A percentile compares a stretch with the other conserved stretches of the same genome.
These are phyloP conservation scores for Argentina anserina DNA, from an alignment of 306 rosid genomes.

Conservation along the genomic window DNA sequence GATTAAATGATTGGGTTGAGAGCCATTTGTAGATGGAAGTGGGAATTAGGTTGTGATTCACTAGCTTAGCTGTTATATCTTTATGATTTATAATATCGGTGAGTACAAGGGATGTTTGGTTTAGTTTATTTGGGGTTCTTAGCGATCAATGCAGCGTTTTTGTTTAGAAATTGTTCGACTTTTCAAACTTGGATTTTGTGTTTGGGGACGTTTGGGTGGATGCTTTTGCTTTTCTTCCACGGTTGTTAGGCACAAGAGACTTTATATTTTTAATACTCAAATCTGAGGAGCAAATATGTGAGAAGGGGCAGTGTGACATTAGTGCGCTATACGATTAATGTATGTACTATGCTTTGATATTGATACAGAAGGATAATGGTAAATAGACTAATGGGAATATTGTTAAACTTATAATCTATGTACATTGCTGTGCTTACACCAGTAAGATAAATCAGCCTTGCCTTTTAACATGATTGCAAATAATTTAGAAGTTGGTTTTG, in stretches of 20 bases:
- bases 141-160: not conserved
- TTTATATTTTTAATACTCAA: not conserved
- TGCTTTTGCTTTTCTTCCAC: too few relatives aligned
- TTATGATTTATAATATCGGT: not conserved
- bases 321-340: not conserved
- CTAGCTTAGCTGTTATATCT: not conserved
- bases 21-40: not conserved
- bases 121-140: not conserved
- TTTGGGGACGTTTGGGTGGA: constrained; percentile 1
- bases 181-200: not conserved
- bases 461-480: not conserved
- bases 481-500: not conserved
- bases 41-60: not conserved
- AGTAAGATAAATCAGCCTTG: not conserved
- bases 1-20: not conserved
- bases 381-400: not conserved
- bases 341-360: not conserved
- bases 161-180: not conserved
- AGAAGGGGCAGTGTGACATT: not conserved
- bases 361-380: not conserved
- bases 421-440: not conserved
- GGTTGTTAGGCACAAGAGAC: not conserved
- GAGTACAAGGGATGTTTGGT: not conserved
- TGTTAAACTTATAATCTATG: not conserved
- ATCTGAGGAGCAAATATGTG: not conserved